Evolutionary conservation across 1,284 basidiomycete genomes (phyloP).

Genomic region (Trichosporon coremiiforme): DNA sequence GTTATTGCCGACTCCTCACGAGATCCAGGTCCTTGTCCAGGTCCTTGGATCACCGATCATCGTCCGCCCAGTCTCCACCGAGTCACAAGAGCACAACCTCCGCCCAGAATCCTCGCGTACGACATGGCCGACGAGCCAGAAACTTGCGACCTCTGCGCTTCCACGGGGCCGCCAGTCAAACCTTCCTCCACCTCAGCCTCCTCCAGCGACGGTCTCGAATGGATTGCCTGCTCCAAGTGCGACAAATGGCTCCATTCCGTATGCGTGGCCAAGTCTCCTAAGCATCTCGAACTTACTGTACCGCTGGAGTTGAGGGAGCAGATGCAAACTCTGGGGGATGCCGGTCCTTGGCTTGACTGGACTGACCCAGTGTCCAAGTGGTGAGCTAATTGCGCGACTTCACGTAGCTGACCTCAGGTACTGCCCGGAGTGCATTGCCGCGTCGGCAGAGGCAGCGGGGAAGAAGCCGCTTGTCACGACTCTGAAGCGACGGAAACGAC

Average conservation of each 20-base stretch:
- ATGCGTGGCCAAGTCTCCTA: slow-evolving; percentile 39
- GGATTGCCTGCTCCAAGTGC: slow-evolving; percentile 54
- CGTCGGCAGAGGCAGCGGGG: background rate
- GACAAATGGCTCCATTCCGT: slow-evolving; percentile 51
- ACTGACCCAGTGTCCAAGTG: slow-evolving; percentile 46
- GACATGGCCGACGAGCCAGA: slow-evolving; percentile 33
- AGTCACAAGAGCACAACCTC: slow-evolving; percentile 10
- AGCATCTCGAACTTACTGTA: slow-evolving; percentile 30
- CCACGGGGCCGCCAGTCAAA: slow-evolving; percentile 28
- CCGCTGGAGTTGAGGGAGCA: slow-evolving; percentile 38
- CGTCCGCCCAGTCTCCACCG: background rate
- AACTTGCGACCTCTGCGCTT: slow-evolving; percentile 34
- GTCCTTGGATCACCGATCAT: slow-evolving; percentile 20
- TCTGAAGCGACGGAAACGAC: slow-evolving; percentile 32
- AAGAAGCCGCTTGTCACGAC: slow-evolving; percentile 40
- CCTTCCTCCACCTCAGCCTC: background rate
- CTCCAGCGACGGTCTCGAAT: slow-evolving; percentile 35
- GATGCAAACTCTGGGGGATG: slow-evolving; percentile 31
- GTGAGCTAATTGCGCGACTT: slow-evolving; percentile 35
- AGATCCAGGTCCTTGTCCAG: background rate
- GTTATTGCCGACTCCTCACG: slow-evolving; percentile 19
- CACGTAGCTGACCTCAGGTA: slow-evolving; percentile 37
- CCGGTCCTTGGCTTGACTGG: slow-evolving; percentile 47
- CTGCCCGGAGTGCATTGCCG: slow-evolving; percentile 29
- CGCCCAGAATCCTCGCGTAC: background rate